A percentile compares a stretch with the other conserved stretches of the same genome.
These are phyloP conservation scores for Russula sp. DNA, from an alignment of 768 basidiomycete genomes.

Conservation along the genomic window DNA sequence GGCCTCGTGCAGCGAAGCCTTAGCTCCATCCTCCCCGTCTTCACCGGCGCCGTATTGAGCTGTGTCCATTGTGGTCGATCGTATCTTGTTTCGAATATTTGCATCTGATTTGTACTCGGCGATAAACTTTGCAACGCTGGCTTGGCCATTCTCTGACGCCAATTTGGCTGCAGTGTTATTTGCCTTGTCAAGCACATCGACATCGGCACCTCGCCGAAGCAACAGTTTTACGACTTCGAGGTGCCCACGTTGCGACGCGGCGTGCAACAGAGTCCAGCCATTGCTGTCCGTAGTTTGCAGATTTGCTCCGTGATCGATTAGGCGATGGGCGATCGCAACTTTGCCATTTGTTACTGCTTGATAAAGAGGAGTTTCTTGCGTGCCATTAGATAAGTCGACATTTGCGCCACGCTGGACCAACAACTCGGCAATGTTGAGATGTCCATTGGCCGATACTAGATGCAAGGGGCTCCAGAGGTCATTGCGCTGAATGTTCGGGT, in stretches of 20 bases:
- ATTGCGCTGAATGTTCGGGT: background rate
- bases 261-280: background rate
- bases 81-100: background rate
- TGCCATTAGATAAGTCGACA: background rate
- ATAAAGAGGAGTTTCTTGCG: background rate
- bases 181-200: background rate
- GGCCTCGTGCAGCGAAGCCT: background rate
- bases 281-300: background rate
- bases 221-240: background rate
- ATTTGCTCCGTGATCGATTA: conserved; percentile 7
- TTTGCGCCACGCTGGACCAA: background rate
- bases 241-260: background rate
- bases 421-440: background rate
- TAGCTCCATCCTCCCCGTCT: background rate
- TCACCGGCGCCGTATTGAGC: background rate
- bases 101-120: background rate
- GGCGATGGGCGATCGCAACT: background rate
- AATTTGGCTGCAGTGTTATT: background rate
- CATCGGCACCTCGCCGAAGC: background rate
- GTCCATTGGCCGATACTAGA: background rate
- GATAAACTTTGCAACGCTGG: background rate
- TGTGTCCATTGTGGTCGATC: background rate
- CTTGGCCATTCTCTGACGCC: background rate
- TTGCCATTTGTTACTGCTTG: background rate
- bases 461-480: background rate